Percentiles rank a stretch among this genome's conserved stretches.
Conservation (phyloP, 83 land plant species). For the Larix sibirica region DNA sequence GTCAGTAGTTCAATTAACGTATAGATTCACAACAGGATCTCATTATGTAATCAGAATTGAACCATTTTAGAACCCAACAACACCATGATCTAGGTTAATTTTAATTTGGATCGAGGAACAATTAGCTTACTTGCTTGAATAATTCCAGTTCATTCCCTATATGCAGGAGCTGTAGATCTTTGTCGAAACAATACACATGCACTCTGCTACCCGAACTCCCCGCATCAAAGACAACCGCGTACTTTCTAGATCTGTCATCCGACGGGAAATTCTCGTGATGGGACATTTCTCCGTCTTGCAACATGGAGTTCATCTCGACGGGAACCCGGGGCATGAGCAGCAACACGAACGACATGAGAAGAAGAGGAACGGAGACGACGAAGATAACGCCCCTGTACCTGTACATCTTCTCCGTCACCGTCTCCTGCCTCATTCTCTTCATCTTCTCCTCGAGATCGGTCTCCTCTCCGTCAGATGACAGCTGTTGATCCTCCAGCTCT, state of each 20-base stretch:
- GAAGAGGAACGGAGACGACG: conserved; percentile 65
- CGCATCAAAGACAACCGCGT: conserved; percentile 96
- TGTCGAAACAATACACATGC: conserved; percentile 88
- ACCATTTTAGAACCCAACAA: conserved; percentile 10
- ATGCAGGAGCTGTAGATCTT: conserved; percentile 65
- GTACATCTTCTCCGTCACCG: conserved; percentile 66
- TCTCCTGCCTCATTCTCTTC: conserved; percentile 59
- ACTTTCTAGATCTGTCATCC: conserved; percentile 35
- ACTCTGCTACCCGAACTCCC: conserved; percentile 99
- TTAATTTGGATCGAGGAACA: neutral
- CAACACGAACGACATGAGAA: conserved; percentile 68
- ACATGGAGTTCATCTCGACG: neutral
- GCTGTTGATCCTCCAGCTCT: conserved; percentile 38
- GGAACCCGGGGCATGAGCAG: conserved; percentile 68
- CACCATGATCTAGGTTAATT: neutral
- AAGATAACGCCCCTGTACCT: conserved; percentile 68
- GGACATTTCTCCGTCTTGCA: conserved; percentile 9
- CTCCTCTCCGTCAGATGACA: neutral
- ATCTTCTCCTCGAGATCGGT: conserved; percentile 31
- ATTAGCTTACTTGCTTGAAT: conserved; percentile 56
- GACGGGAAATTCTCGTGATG: neutral
- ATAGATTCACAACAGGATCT: neutral
- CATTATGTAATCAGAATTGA: neutral
- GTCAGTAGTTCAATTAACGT: neutral
- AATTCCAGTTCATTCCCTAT: conserved; percentile 86